phyloP scores from a whole-genome alignment of 1,139 yeast genomes.

The Pichia sp. region DNA sequence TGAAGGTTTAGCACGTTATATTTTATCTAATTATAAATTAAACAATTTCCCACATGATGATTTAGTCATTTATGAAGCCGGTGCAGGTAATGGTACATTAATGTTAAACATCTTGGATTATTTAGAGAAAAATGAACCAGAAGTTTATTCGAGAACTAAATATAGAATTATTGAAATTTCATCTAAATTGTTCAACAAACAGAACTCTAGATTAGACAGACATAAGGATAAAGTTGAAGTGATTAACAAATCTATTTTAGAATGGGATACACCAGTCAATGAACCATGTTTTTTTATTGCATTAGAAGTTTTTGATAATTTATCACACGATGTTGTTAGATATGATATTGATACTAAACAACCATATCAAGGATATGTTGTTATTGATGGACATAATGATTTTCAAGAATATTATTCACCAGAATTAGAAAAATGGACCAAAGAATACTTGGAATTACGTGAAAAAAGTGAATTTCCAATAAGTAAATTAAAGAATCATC shows the following conservation, averaged over 20 bases:
- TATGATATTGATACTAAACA: conserved; percentile 63
- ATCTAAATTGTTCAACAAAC: conserved; percentile 60
- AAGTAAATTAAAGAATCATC: conserved; percentile 22
- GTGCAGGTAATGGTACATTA: conserved; percentile 86
- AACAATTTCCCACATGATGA: conserved; percentile 63
- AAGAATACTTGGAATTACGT: conserved; percentile 48
- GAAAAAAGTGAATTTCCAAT: conserved; percentile 40
- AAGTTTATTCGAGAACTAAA: conserved; percentile 58
- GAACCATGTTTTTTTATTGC: conserved; percentile 80
- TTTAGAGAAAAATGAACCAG: conserved; percentile 59
- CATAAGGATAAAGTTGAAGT: conserved; percentile 54
- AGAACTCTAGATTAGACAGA: conserved; percentile 32
- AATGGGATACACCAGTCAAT: conserved; percentile 58
- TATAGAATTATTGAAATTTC: conserved; percentile 78
- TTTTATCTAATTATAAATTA: conserved; percentile 62
- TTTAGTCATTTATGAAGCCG: conserved; percentile 75
- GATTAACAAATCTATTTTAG: conserved; percentile 68
- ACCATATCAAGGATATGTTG: conserved; percentile 76
- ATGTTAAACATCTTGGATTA: conserved; percentile 75
- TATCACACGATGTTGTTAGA: conserved; percentile 75
- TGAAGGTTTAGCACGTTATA: conserved; percentile 71
- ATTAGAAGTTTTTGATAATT: conserved; percentile 78
- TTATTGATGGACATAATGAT: conserved; percentile 69
- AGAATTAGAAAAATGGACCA: conserved; percentile 57
- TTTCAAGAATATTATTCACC: conserved; percentile 71